Conservation (phyloP, 139 green algal species). For the Micractinium conductrix region DNA sequence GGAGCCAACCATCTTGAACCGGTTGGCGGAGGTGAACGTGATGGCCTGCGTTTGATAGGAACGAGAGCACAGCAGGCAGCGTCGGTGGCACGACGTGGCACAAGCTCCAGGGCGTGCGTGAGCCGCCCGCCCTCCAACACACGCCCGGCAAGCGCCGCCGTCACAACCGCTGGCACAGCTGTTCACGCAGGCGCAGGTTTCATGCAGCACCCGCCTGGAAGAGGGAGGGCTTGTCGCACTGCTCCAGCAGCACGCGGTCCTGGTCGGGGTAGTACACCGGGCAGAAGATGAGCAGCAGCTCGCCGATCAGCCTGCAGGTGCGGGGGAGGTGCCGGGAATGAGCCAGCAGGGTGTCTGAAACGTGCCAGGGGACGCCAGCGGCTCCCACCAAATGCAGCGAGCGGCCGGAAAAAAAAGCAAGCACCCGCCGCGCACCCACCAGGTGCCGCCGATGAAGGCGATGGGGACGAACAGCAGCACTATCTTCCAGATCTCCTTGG, state of each 20-base stretch:
- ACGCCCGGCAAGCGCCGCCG: too few relatives aligned
- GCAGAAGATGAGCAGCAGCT: slow-evolving; percentile 44
- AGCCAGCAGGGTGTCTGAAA: too few relatives aligned
- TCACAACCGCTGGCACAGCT: too few relatives aligned
- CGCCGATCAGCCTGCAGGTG: slow-evolving; percentile 20
- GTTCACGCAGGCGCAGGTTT: too few relatives aligned
- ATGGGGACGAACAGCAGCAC: slow-evolving; percentile 1
- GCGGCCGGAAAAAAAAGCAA: too few relatives aligned
- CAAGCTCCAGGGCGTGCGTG: too few relatives aligned
- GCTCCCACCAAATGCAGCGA: too few relatives aligned
- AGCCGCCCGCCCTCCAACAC: too few relatives aligned
- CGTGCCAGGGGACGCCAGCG: too few relatives aligned
- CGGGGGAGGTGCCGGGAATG: neutral
- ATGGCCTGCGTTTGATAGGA: slow-evolving; percentile 38
- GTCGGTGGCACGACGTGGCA: too few relatives aligned
- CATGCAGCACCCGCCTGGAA: slow-evolving; percentile 39
- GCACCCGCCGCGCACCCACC: neutral
- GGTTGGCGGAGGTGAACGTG: neutral
- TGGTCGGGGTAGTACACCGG: slow-evolving; percentile 30
- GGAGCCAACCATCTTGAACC: slow-evolving; percentile 23
- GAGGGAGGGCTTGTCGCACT: slow-evolving; percentile 45
- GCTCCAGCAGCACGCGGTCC: slow-evolving; percentile 36
- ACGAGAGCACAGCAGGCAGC: too few relatives aligned
- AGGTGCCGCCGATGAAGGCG: slow-evolving; percentile 7
- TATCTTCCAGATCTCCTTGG: neutral